These are phyloP conservation scores for Fusarium sp. DNA, from an alignment of 2,329 filamentous ascomycete genomes.

Conservation along the genomic window DNA sequence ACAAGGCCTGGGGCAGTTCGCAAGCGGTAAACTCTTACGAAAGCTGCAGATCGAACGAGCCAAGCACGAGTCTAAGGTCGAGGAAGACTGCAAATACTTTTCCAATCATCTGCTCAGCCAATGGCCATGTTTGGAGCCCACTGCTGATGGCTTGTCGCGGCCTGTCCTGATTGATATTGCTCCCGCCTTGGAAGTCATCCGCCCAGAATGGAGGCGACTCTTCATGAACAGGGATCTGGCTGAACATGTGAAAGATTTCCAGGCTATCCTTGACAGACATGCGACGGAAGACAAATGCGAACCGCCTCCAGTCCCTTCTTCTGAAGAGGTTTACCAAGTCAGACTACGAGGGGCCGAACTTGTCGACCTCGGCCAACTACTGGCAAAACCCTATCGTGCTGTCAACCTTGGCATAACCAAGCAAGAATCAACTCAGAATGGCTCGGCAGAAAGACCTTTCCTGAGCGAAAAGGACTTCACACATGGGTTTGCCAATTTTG, in stretches of 20 bases:
- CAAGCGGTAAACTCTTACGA: conserved; percentile 36
- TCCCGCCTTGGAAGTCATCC: conserved; percentile 36
- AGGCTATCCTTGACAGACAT: conserved; percentile 32
- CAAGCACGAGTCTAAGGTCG: conserved; percentile 35
- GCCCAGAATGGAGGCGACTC: conserved; percentile 41
- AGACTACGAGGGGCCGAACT: conserved; percentile 36
- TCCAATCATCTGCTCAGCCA: conserved; percentile 37
- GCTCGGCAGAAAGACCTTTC: conserved; percentile 15
- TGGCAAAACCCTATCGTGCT: conserved; percentile 28
- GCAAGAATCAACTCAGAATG: neutral
- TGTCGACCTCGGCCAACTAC: conserved; percentile 28
- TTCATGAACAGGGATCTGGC: conserved; percentile 37
- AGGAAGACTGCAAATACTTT: conserved; percentile 39
- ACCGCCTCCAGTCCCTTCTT: conserved; percentile 13
- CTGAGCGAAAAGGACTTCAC: conserved; percentile 15
- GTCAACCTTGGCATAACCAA: neutral
- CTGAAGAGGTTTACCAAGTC: conserved; percentile 24
- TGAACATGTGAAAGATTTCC: conserved; percentile 31
- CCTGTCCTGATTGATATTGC: conserved; percentile 37
- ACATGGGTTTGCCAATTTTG: neutral
- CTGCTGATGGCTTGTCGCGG: conserved; percentile 13
- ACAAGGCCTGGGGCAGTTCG: conserved; percentile 26
- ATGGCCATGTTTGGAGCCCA: conserved; percentile 42
- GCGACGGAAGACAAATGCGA: conserved; percentile 25
- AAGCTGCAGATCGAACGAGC: conserved; percentile 32